phyloP scores from a whole-genome alignment of 345 rosid genomes.

The Litchi chinensis region DNA sequence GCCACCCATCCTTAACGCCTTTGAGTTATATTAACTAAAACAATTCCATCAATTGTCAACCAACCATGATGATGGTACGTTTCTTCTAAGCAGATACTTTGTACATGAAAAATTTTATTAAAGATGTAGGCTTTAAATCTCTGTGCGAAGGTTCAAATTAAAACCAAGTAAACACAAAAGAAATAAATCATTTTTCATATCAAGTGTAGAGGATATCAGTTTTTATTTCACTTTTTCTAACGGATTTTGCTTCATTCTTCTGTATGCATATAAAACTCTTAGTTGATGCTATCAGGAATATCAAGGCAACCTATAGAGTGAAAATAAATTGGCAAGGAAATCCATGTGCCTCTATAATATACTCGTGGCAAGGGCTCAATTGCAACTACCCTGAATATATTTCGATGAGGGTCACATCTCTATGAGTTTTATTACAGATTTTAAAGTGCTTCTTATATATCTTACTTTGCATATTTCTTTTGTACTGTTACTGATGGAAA shows the following conservation, averaged over 20 bases:
- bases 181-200: too few relatives aligned
- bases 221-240: too few relatives aligned
- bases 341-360: constrained; percentile 32
- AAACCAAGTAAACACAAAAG: too few relatives aligned
- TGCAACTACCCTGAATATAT: constrained; percentile 19
- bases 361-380: constrained; percentile 31
- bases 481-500: neutral
- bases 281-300: constrained; percentile 32
- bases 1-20: constrained; percentile 1
- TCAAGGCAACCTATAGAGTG: constrained; percentile 21
- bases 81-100: neutral
- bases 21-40: neutral
- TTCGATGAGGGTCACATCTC: constrained; percentile 17
- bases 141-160: too few relatives aligned
- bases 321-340: constrained; percentile 40
- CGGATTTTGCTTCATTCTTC: neutral
- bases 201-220: too few relatives aligned
- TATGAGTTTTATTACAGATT: constrained; percentile 8
- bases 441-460: too few relatives aligned
- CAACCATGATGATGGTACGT: constrained; percentile 12
- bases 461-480: too few relatives aligned
- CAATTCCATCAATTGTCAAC: neutral
- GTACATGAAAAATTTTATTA: too few relatives aligned
- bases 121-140: too few relatives aligned
- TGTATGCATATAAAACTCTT: neutral